These are phyloP conservation scores for Colletotrichum camelliae DNA, from an alignment of 2,329 filamentous ascomycete species.

Conservation along the genomic window DNA sequence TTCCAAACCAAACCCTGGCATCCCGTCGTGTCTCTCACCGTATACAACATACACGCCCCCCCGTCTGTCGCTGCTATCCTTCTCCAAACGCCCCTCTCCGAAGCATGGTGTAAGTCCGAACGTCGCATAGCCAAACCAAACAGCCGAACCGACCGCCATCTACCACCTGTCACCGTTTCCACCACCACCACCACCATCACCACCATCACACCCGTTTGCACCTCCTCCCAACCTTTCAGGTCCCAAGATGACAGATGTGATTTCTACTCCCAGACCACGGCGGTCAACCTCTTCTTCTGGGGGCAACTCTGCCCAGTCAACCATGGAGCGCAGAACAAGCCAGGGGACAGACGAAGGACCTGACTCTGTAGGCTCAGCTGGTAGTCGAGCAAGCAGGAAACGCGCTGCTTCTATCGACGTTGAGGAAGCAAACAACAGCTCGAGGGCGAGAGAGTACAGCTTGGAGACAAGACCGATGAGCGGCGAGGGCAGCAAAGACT, in stretches of 20 bases:
- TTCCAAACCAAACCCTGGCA: background rate
- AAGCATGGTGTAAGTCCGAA: slow-evolving; percentile 23
- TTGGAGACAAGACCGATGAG: slow-evolving; percentile 39
- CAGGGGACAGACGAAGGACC: slow-evolving; percentile 16
- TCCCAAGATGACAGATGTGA: slow-evolving; percentile 21
- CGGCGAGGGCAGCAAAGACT: slow-evolving; percentile 33
- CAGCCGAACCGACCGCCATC: background rate
- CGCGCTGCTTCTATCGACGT: slow-evolving; percentile 51
- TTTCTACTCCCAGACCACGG: slow-evolving; percentile 16
- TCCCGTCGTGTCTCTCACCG: slow-evolving; percentile 12
- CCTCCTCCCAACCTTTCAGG: background rate
- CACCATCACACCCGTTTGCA: slow-evolving; percentile 14
- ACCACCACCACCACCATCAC: background rate
- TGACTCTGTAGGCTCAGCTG: slow-evolving; percentile 11
- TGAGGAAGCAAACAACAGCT: slow-evolving; percentile 46
- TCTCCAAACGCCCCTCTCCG: slow-evolving; percentile 13
- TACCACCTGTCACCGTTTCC: slow-evolving; percentile 1
- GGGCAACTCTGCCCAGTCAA: slow-evolving; percentile 17
- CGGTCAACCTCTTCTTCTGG: slow-evolving; percentile 24
- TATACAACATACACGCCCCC: slow-evolving; percentile 8
- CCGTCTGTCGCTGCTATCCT: background rate
- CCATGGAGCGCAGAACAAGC: slow-evolving; percentile 24
- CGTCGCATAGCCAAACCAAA: slow-evolving; percentile 11
- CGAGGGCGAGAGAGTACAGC: slow-evolving; percentile 36
- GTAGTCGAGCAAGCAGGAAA: slow-evolving; percentile 37